Evolutionary conservation across 352 stramenopile genomes (phyloP).

Genomic region (Blastocystis sp.): DNA sequence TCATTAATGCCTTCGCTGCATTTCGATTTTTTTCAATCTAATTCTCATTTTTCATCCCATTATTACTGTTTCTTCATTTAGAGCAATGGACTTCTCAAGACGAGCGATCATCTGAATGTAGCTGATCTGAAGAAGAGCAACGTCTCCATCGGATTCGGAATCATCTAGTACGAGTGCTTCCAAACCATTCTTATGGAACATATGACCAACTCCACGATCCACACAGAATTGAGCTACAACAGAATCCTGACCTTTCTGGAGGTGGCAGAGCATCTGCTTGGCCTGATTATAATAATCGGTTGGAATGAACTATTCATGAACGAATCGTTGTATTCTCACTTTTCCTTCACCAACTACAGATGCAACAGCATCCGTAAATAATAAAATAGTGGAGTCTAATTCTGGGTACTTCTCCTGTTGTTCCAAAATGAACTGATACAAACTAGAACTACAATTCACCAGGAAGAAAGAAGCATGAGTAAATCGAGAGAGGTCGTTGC

Average conservation of each 20-base stretch:
- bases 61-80: neutral
- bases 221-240: neutral
- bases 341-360: neutral
- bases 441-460: neutral
- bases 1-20: neutral
- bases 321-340: neutral
- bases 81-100: neutral
- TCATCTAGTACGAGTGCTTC: neutral
- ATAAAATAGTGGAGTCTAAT: neutral
- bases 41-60: neutral
- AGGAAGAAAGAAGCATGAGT: conserved; percentile 8
- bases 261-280: neutral
- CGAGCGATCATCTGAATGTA: neutral
- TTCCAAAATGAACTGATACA: neutral
- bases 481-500: neutral
- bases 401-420: neutral
- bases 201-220: neutral
- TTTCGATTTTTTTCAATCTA: neutral
- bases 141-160: neutral
- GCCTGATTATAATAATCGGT: neutral
- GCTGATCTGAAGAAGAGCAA: neutral
- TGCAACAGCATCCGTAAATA: neutral
- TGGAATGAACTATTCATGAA: neutral
- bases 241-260: conserved; percentile 2
- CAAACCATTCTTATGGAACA: neutral